Evolutionary conservation across 768 basidiomycete species (phyloP).

Genomic region (Lentinula sp.): DNA sequence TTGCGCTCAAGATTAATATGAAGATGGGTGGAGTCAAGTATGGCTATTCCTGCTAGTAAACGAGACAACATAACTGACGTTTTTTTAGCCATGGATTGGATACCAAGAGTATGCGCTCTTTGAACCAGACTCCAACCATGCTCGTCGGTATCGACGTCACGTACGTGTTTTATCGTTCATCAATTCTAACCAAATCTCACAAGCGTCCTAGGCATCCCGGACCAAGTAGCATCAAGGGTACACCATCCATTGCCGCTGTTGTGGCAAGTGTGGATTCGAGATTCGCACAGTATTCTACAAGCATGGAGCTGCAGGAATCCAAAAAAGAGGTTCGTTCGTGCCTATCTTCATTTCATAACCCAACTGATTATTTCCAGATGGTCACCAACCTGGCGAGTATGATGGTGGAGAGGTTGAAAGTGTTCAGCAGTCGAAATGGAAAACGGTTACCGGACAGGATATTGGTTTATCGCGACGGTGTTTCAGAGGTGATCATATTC

Average conservation of each 20-base stretch:
- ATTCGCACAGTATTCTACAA: conserved; percentile 70
- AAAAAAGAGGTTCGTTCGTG: conserved; percentile 60
- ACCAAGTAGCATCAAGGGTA: conserved; percentile 64
- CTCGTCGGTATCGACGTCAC: conserved; percentile 73
- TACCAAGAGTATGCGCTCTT: conserved; percentile 50
- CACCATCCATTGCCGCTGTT: conserved; percentile 82
- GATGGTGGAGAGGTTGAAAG: conserved; percentile 58
- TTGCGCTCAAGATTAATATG: conserved; percentile 77
- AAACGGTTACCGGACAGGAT: conserved; percentile 56
- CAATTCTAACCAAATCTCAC: conserved; percentile 35
- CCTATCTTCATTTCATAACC: background rate
- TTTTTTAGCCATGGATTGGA: conserved; percentile 37
- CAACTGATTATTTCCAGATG: conserved; percentile 44
- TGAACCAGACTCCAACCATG: conserved; percentile 63
- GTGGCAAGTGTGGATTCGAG: conserved; percentile 64
- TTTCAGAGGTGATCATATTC: conserved; percentile 56
- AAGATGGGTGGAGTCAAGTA: conserved; percentile 81
- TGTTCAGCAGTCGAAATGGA: conserved; percentile 42
- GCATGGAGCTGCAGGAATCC: conserved; percentile 63
- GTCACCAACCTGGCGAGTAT: conserved; percentile 59
- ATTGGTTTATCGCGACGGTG: conserved; percentile 75
- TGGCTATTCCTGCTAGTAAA: conserved; percentile 11
- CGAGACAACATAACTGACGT: background rate
- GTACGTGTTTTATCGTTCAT: conserved; percentile 24
- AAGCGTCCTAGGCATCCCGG: conserved; percentile 58